Conservation (phyloP, 1,284 basidiomycete genomes). For the Sphaerobolus stellatus region DNA sequence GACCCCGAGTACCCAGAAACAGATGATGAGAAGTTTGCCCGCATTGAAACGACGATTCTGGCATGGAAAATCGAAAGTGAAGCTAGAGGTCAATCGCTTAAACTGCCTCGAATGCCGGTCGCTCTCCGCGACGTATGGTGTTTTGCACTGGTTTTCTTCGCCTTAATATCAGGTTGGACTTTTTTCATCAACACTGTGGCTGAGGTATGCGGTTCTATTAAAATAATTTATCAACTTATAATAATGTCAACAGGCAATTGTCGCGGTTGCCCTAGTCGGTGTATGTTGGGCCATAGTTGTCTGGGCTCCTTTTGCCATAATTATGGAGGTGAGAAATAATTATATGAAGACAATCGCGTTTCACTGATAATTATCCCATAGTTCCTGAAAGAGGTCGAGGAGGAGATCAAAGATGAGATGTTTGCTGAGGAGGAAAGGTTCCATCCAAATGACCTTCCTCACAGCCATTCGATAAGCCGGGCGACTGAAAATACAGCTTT, state of each 20-base stretch:
- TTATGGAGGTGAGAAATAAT: constrained; percentile 74
- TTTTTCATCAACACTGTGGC: constrained; percentile 79
- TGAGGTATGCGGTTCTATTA: constrained; percentile 45
- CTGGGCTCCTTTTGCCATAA: constrained; percentile 89
- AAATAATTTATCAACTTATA: constrained; percentile 1
- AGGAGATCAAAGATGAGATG: constrained; percentile 15
- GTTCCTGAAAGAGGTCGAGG: constrained; percentile 80
- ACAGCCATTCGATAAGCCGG: too few relatives aligned
- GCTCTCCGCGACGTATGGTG: constrained; percentile 92
- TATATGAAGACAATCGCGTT: constrained; percentile 6
- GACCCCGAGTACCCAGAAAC: constrained; percentile 61
- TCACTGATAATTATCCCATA: constrained; percentile 29
- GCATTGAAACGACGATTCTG: constrained; percentile 67
- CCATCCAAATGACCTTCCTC: too few relatives aligned
- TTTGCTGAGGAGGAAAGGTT: too few relatives aligned
- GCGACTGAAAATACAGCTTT: background rate
- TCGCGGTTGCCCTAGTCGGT: constrained; percentile 81
- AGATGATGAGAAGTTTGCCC: constrained; percentile 68
- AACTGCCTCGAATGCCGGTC: constrained; percentile 82
- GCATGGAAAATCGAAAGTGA: constrained; percentile 83
- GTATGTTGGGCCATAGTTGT: constrained; percentile 95
- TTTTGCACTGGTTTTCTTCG: constrained; percentile 78
- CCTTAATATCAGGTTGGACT: constrained; percentile 73
- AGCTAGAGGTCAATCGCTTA: constrained; percentile 65
- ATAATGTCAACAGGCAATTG: constrained; percentile 55